phyloP scores from a whole-genome alignment of 768 basidiomycete genomes.

The Russula sp. region DNA sequence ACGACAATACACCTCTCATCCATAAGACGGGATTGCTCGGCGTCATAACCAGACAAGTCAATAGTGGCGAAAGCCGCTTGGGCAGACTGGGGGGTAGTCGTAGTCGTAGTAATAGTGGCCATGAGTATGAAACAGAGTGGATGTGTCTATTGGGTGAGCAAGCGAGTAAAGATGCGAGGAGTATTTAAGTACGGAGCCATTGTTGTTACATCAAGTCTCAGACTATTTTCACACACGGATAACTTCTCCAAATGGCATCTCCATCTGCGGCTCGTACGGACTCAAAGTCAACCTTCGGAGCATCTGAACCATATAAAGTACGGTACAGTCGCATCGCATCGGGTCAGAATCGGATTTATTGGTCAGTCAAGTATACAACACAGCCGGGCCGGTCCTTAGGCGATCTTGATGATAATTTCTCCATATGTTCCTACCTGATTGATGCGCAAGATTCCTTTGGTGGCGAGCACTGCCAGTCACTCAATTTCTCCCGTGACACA shows the following conservation, averaged over 20 bases:
- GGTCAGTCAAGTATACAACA: not conserved
- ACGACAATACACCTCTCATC: constrained; percentile 92
- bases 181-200: constrained; percentile 14
- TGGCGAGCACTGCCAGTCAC: constrained; percentile 54
- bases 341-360: not conserved
- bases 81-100: not conserved
- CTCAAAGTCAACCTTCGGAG: constrained; percentile 15
- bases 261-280: constrained; percentile 9
- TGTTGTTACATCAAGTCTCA: not conserved
- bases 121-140: constrained; percentile 22
- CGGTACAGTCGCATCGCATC: no score
- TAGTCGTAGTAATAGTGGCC: constrained; percentile 41
- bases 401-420: constrained; percentile 39
- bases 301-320: not conserved
- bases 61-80: constrained; percentile 50
- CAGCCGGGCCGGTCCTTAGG: constrained; percentile 25
- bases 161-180: not conserved
- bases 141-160: not conserved
- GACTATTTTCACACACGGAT: constrained; percentile 15
- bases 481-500: not conserved
- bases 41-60: constrained; percentile 80
- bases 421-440: constrained; percentile 59
- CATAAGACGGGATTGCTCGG: constrained; percentile 92
- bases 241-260: not conserved
- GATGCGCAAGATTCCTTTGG: constrained; percentile 62